These are phyloP conservation scores for Termitomyces sp. DNA, from an alignment of 1,284 basidiomycete species.

Conservation along the genomic window DNA sequence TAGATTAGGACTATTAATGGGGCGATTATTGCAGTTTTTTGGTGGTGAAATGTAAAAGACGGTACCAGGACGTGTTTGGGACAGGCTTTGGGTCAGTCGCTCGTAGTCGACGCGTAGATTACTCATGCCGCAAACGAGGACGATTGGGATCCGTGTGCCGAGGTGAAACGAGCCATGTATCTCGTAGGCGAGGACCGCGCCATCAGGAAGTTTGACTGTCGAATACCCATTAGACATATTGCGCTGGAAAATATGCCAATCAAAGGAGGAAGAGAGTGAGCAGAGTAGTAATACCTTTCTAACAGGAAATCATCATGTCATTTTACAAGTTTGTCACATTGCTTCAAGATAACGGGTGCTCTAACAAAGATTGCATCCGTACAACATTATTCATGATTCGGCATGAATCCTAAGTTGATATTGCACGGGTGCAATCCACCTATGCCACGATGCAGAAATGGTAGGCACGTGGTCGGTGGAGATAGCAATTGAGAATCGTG, in stretches of 20 bases:
- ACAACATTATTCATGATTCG: neutral
- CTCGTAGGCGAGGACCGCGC: constrained; percentile 26
- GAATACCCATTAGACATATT: constrained; percentile 18
- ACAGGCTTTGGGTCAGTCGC: constrained; percentile 19
- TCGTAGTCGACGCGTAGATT: constrained; percentile 24
- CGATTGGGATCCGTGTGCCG: constrained; percentile 19
- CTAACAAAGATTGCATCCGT: constrained; percentile 11
- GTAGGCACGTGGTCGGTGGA: constrained; percentile 2
- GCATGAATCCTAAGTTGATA: neutral
- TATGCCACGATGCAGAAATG: neutral
- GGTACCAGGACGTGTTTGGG: constrained; percentile 22
- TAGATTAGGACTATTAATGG: constrained; percentile 9
- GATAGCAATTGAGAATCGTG: neutral
- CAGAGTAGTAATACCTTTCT: neutral
- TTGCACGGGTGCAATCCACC: constrained; percentile 8
- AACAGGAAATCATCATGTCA: neutral
- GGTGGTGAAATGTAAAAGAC: neutral
- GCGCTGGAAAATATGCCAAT: neutral
- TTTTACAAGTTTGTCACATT: constrained; percentile 5
- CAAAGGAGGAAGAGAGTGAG: neutral
- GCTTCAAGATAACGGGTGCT: constrained; percentile 9
- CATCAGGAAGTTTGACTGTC: constrained; percentile 25
- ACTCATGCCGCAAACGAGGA: constrained; percentile 25
- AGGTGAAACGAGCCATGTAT: constrained; percentile 23
- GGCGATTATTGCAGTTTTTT: neutral